Evolutionary conservation across 1,284 basidiomycete genomes (phyloP).

Genomic region (Rhodotorula sp.): DNA sequence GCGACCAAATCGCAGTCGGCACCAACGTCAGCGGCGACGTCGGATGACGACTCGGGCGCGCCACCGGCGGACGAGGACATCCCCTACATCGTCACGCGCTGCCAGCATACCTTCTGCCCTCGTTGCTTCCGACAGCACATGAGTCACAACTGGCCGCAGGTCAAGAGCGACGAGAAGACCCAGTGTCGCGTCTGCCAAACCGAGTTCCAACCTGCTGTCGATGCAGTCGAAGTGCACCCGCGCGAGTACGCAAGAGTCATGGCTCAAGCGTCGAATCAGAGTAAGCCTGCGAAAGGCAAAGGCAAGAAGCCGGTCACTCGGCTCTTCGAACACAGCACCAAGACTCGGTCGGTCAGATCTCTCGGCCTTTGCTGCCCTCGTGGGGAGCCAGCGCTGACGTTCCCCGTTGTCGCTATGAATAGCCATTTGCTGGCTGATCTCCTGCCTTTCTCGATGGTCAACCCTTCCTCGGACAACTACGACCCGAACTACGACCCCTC

Average conservation of each 20-base stretch:
- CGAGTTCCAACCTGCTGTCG: constrained; percentile 46
- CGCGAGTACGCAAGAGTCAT: constrained; percentile 36
- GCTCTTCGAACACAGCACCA: constrained; percentile 44
- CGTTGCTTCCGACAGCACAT: constrained; percentile 68
- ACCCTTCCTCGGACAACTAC: constrained; percentile 44
- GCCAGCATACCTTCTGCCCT: constrained; percentile 89
- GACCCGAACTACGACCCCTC: constrained; percentile 4
- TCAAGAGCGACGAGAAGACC: constrained; percentile 69
- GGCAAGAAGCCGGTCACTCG: constrained; percentile 27
- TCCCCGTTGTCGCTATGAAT: neutral
- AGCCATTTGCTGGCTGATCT: constrained; percentile 44
- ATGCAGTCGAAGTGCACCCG: constrained; percentile 40
- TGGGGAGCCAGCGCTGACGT: neutral
- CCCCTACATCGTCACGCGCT: constrained; percentile 79
- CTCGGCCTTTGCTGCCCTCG: neutral
- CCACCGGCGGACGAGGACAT: constrained; percentile 48
- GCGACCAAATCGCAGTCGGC: constrained; percentile 49
- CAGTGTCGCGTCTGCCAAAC: constrained; percentile 74
- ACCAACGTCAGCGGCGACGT: constrained; percentile 51
- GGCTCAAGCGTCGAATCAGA: constrained; percentile 31
- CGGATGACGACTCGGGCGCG: constrained; percentile 54
- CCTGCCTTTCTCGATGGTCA: constrained; percentile 46
- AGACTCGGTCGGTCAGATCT: constrained; percentile 40
- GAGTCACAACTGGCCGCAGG: constrained; percentile 56
- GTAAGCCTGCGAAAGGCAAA: constrained; percentile 13